Base-by-base conservation (phyloP, 1,284 basidiomycete species). In the Thelephora terrestris region DNA sequence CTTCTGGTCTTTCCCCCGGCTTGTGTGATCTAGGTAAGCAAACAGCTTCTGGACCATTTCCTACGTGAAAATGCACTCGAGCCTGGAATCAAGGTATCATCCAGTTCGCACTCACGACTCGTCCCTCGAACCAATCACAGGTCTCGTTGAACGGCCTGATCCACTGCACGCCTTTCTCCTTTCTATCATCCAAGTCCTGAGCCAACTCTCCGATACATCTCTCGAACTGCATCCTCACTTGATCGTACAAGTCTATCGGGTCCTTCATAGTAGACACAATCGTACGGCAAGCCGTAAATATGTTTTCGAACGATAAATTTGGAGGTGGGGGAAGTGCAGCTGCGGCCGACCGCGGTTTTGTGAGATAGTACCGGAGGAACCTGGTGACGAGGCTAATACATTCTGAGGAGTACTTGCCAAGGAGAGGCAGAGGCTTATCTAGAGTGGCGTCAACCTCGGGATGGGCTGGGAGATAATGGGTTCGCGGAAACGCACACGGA, bases 101-200 rank as follows among this genome's bases (percentile, higher is more conserved):
- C 25, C 12, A 20, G 21, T 5, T 4, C 14, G n/a, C 7, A 66
- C 81, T 62, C 58, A 84, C 82, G 52, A 83, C 70, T 56, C 74
- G 71, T 29, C 61, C 64, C 56, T 84, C 78, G 43, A 81, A 84
- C 81, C 79, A 84, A 18, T 67, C 64, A 56, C 79, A 81, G 0
- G 62, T 58, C 14, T 67, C 61, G 2, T 76, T 76, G 50, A 86
- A 77, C 10, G 65, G 60, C 0, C 56, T 53, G 5, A 85, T 61
- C 76, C 81, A 86, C 5, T 66, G 62, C 24, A 69, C 64, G 1
- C 63, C 66, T 10, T 61, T 56, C 0, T 59, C 54, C 38, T 47
- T 38, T 2, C 57, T 47, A 1, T 48, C 44, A 21, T 48, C 23
- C 3, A 84, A 70, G 6, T 62, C 60, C 12, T 50, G 62, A 5